Conservation (phyloP, 2,329 filamentous ascomycete genomes). For the Curvularia lunata region DNA sequence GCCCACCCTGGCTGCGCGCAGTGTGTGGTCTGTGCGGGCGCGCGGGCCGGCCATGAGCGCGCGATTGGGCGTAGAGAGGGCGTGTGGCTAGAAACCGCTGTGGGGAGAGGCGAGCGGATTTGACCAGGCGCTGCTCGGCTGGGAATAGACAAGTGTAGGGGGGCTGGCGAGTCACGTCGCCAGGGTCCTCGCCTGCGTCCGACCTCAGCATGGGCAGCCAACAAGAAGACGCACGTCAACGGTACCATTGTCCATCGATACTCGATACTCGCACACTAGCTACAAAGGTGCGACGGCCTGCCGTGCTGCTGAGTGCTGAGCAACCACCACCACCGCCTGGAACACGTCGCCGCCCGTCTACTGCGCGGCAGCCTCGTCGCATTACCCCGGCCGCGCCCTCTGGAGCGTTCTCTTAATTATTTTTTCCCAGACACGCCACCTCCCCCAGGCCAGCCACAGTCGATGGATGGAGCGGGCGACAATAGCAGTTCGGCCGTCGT, state of each 20-base stretch:
- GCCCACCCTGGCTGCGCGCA: conserved; percentile 5
- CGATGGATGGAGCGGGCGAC: conserved; percentile 47
- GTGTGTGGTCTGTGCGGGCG: conserved; percentile 5
- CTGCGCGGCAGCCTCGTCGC: conserved; percentile 16
- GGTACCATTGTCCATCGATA: no score
- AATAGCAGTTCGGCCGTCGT: conserved; percentile 44
- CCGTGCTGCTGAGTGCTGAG: background rate
- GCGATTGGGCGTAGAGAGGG: background rate
- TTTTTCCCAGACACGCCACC: conserved; percentile 29
- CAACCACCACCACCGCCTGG: background rate
- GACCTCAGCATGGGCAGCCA: no score
- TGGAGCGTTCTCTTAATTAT: conserved; percentile 7
- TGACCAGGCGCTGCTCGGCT: background rate
- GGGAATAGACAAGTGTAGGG: no score
- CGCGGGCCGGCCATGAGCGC: conserved; percentile 10
- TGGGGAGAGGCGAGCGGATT: background rate
- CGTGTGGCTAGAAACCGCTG: conserved; percentile 6
- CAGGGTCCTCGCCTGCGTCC: no score
- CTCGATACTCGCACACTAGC: background rate
- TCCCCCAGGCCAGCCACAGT: conserved; percentile 23
- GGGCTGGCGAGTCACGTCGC: no score
- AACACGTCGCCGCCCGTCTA: conserved; percentile 19
- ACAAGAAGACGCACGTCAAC: no score
- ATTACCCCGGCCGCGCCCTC: background rate
- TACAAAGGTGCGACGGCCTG: background rate